A percentile compares a stretch with the other conserved stretches of the same genome.
phyloP scores from a whole-genome alignment of 1,284 basidiomycete genomes.

The Ustilago curta region DNA sequence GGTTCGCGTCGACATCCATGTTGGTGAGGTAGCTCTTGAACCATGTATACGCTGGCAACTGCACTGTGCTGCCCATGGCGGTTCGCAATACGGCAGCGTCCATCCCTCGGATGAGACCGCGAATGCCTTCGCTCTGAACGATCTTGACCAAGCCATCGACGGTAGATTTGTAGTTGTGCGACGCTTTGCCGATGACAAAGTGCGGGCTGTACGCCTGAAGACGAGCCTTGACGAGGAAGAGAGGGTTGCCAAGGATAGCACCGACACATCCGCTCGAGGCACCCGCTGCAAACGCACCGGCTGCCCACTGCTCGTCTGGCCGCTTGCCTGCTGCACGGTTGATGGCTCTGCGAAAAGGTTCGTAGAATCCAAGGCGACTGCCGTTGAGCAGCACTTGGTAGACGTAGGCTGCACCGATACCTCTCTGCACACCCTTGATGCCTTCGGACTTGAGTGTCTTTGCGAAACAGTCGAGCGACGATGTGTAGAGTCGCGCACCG shows the following conservation, averaged over 20 bases:
- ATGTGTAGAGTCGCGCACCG: slow-evolving; percentile 77
- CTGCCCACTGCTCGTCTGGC: slow-evolving; percentile 75
- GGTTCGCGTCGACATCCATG: slow-evolving; percentile 64
- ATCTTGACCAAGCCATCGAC: slow-evolving; percentile 85
- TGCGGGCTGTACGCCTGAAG: slow-evolving; percentile 86
- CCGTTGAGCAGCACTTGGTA: slow-evolving; percentile 90
- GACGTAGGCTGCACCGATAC: slow-evolving; percentile 80
- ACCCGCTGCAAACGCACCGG: slow-evolving; percentile 77
- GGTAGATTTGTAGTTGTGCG: slow-evolving; percentile 88
- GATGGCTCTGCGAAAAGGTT: slow-evolving; percentile 82
- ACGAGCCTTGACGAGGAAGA: slow-evolving; percentile 95
- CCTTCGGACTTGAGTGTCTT: slow-evolving; percentile 95
- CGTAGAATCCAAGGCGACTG: slow-evolving; percentile 94
- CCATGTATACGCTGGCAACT: slow-evolving; percentile 94
- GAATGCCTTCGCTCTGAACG: slow-evolving; percentile 79
- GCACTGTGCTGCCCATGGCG: slow-evolving; percentile 93
- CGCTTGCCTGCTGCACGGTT: slow-evolving; percentile 79
- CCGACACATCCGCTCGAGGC: slow-evolving; percentile 90
- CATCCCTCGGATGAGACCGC: slow-evolving; percentile 87
- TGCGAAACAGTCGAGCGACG: slow-evolving; percentile 83
- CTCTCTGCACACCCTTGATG: slow-evolving; percentile 87
- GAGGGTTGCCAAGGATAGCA: slow-evolving; percentile 88
- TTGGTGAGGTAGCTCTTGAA: slow-evolving; percentile 70
- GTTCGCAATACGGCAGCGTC: slow-evolving; percentile 93
- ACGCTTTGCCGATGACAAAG: slow-evolving; percentile 89